These are phyloP conservation scores for Musa troglodytarum DNA, from an alignment of 176 grass and related monocot genomes.

Conservation along the genomic window DNA sequence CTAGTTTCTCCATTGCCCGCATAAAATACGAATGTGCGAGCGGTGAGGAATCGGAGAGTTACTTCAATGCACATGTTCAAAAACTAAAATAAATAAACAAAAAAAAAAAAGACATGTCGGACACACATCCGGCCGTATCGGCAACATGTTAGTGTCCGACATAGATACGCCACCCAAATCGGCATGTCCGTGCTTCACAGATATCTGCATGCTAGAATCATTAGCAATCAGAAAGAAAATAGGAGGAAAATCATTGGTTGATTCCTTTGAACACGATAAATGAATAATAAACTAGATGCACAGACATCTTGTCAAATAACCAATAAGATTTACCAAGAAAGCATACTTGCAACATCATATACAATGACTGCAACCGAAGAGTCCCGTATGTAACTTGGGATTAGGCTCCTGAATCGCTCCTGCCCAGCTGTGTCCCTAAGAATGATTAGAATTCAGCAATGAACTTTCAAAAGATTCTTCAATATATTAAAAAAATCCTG, in stretches of 20 bases:
- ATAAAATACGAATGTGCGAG: no score
- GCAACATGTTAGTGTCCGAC: no score
- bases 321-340: neutral
- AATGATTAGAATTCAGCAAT: neutral
- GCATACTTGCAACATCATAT: constrained; percentile 95
- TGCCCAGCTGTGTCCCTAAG: constrained; percentile 94
- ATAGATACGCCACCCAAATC: no score
- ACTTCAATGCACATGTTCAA: no score
- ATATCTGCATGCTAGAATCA: no score
- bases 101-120: no score
- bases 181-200: no score
- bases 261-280: no score
- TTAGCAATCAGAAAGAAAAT: neutral
- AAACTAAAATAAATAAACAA: no score
- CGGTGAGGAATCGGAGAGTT: no score
- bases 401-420: constrained; percentile 92
- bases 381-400: constrained; percentile 94
- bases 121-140: no score
- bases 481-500: neutral
- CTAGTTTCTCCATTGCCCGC: no score
- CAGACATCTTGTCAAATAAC: neutral
- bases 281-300: neutral
- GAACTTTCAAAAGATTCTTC: neutral
- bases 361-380: constrained; percentile 97
- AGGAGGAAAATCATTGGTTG: neutral